phyloP scores from a whole-genome alignment of 495 filamentous ascomycete genomes.

The Alectoria sarmentosa region DNA sequence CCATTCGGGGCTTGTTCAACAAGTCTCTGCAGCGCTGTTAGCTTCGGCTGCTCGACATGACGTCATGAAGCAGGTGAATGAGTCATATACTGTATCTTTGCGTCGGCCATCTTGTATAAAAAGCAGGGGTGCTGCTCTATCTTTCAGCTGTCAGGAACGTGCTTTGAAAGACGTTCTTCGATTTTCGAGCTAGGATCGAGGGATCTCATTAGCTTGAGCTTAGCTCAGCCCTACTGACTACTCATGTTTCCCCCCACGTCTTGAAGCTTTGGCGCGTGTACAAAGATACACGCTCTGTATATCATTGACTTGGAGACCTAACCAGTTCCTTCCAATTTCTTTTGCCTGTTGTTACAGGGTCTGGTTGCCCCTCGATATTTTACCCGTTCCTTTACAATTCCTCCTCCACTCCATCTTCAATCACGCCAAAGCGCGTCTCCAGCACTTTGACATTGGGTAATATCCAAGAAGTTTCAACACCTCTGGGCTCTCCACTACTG shows the following conservation, averaged over 20 bases:
- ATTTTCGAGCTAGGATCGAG: constrained; percentile 7
- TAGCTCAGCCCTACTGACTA: constrained; percentile 14
- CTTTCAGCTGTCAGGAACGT: neutral
- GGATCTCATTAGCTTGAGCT: constrained; percentile 9
- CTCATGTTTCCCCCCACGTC: neutral
- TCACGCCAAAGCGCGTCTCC: constrained; percentile 4
- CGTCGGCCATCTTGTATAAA: constrained; percentile 59
- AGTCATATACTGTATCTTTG: constrained; percentile 66
- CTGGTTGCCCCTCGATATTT: no score
- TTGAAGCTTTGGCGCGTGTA: constrained; percentile 16
- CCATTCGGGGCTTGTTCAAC: constrained; percentile 68
- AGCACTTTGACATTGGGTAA: constrained; percentile 6
- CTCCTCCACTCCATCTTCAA: neutral
- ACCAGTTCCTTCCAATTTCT: neutral
- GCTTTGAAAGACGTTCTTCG: neutral
- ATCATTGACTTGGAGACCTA: neutral
- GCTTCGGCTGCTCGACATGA: constrained; percentile 25
- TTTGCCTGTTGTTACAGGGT: neutral
- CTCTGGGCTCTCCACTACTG: neutral
- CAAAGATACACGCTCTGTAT: constrained; percentile 12
- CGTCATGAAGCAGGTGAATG: constrained; percentile 21
- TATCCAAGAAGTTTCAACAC: neutral
- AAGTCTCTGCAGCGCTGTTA: constrained; percentile 55
- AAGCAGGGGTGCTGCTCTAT: constrained; percentile 20
- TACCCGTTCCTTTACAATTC: neutral